Evolutionary conservation across 179 eudicot species (phyloP).

Genomic region (Sideroxylon spinosum): DNA sequence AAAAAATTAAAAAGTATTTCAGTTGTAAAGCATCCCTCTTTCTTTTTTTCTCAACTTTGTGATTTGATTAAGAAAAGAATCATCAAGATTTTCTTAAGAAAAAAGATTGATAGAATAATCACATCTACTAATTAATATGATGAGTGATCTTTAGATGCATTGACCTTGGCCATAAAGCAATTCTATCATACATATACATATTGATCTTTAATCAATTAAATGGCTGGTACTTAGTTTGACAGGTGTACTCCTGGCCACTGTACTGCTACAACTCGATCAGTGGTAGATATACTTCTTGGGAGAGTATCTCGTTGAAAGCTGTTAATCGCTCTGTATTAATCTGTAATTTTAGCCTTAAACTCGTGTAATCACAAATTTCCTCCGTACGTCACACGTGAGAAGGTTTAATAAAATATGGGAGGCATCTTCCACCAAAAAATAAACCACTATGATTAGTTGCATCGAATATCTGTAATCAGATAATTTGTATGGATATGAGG

Average conservation of each 20-base stretch:
- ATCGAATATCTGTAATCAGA: too few species aligned
- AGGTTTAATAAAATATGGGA: too few species aligned
- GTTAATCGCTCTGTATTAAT: neutral
- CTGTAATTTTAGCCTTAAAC: neutral
- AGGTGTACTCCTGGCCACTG: neutral
- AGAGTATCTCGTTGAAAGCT: neutral
- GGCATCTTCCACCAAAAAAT: too few species aligned
- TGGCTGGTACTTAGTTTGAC: neutral
- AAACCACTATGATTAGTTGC: too few species aligned
- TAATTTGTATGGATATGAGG: too few species aligned
- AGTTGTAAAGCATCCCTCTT: too few species aligned
- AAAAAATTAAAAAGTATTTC: too few species aligned
- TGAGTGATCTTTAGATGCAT: conserved; percentile 6
- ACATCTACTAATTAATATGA: neutral
- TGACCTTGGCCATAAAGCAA: neutral
- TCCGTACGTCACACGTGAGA: too few species aligned
- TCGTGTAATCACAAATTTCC: too few species aligned
- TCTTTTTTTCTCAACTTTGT: neutral
- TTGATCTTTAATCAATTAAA: neutral
- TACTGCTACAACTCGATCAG: neutral
- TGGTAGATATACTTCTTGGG: neutral
- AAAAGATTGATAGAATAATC: conserved; percentile 6
- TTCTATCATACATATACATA: neutral
- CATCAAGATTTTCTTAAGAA: conserved; percentile 10
- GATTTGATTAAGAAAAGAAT: conserved; percentile 7